Evolutionary conservation across 805 yeast genomes (phyloP).

Genomic region (Cyberlindnera americana): DNA sequence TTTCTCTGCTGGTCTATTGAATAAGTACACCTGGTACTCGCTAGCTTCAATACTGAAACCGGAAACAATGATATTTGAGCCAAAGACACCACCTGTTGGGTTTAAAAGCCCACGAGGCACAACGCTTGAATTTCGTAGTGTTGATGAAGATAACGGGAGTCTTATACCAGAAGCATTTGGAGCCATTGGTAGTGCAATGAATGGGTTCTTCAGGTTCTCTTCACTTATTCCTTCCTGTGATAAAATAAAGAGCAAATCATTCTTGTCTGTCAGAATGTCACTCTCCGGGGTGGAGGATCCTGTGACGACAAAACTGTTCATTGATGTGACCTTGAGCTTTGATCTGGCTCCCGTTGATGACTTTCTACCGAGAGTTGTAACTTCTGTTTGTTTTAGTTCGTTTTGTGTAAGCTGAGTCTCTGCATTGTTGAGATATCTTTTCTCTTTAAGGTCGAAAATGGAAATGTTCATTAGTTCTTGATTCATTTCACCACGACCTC

Average conservation of each 20-base stretch:
- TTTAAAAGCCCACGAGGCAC: constrained; percentile 46
- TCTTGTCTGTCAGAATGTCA: constrained; percentile 5
- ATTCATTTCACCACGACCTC: constrained; percentile 42
- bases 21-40: constrained; percentile 44
- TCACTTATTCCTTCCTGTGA: constrained; percentile 13
- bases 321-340: constrained; percentile 17
- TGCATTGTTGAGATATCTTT: constrained; percentile 21
- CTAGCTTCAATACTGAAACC: constrained; percentile 51
- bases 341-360: constrained; percentile 5
- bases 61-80: constrained; percentile 57
- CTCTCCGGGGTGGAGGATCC: constrained; percentile 12
- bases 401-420: constrained; percentile 23
- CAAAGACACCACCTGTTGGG: constrained; percentile 64
- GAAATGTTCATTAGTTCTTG: constrained; percentile 32
- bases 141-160: constrained; percentile 25
- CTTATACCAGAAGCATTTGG: constrained; percentile 32
- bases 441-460: constrained; percentile 44
- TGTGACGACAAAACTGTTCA: constrained; percentile 19
- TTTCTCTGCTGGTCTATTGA: constrained; percentile 50
- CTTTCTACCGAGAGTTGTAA: constrained; percentile 16
- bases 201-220: constrained; percentile 24
- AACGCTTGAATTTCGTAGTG: constrained; percentile 22
- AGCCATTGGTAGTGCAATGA: constrained; percentile 32
- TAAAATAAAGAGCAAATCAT: constrained; percentile 21
- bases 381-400: constrained; percentile 15